Conservation (phyloP, 225 moss, liverwort and hornwort genomes). For the Bryum argenteum region DNA sequence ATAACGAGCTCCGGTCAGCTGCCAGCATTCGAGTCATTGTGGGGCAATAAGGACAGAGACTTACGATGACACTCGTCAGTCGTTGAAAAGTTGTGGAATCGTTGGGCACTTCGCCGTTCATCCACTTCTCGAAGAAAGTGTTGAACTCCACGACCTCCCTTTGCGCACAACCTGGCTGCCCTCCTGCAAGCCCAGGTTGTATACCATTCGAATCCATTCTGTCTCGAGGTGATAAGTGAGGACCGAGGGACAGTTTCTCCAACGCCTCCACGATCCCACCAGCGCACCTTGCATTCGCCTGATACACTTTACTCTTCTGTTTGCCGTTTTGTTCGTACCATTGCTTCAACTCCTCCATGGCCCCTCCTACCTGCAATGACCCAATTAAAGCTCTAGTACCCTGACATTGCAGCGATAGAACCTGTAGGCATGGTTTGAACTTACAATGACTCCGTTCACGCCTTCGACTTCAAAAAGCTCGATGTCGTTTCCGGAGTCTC, state of each 20-base stretch:
- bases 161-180: constrained; percentile 44
- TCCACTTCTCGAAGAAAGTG: constrained; percentile 63
- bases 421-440: constrained; percentile 16
- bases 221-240: constrained; percentile 52
- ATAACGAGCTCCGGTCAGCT: not conserved
- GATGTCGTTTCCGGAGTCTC: constrained; percentile 79
- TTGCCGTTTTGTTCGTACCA: constrained; percentile 61
- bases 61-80: constrained; percentile 51
- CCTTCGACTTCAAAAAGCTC: constrained; percentile 80
- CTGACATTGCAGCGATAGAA: too few species aligned
- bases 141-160: constrained; percentile 69
- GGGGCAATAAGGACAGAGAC: constrained; percentile 13
- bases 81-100: constrained; percentile 46
- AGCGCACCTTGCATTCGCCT: constrained; percentile 62
- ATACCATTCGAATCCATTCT: constrained; percentile 49
- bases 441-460: constrained; percentile 78
- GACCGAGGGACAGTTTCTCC: constrained; percentile 56
- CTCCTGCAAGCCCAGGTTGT: constrained; percentile 33
- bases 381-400: not conserved
- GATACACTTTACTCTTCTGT: constrained; percentile 38
- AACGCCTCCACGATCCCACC: constrained; percentile 73
- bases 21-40: not conserved
- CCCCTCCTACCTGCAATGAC: constrained; percentile 67
- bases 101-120: constrained; percentile 65
- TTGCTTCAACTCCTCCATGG: constrained; percentile 67